A percentile compares a stretch with the other conserved stretches of the same genome.
These are phyloP conservation scores for Bipolaris victoriae DNA, from an alignment of 2,329 filamentous ascomycete genomes.

Conservation along the genomic window DNA sequence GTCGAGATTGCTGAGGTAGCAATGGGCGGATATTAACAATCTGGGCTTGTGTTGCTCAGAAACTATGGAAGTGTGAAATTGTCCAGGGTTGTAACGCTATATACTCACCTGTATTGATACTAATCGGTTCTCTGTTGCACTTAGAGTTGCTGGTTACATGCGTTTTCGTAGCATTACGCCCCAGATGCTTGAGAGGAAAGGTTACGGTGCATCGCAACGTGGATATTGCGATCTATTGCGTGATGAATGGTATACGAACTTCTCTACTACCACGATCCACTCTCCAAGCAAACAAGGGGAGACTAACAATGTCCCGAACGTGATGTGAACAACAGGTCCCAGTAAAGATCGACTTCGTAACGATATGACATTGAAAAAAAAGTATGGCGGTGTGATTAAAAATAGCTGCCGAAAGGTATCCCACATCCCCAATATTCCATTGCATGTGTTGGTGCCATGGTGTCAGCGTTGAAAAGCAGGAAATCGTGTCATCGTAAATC, in stretches of 20 bases:
- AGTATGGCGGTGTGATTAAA: slow-evolving; percentile 4
- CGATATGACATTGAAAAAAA: neutral
- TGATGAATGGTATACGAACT: neutral
- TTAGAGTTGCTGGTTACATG: neutral
- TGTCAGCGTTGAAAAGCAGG: slow-evolving; percentile 1
- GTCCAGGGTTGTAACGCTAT: no score
- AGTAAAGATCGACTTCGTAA: neutral
- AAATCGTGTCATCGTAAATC: slow-evolving; percentile 26
- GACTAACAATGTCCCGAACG: neutral
- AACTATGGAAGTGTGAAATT: no score
- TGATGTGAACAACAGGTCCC: neutral
- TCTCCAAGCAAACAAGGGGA: neutral
- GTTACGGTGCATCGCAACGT: neutral
- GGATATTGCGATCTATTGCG: neutral
- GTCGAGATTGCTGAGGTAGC: no score
- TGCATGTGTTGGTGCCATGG: slow-evolving; percentile 8
- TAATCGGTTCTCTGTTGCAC: no score
- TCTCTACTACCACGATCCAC: neutral
- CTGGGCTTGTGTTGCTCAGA: no score
- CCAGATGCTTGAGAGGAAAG: no score
- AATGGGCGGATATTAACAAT: no score
- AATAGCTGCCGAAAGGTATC: neutral
- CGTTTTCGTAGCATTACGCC: neutral
- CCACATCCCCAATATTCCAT: neutral
- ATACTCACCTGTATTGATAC: no score